A percentile compares a stretch with the other conserved stretches of the same genome.
phyloP scores from a whole-genome alignment of 257 asterid genomes.

The Penstemon barbatus region DNA sequence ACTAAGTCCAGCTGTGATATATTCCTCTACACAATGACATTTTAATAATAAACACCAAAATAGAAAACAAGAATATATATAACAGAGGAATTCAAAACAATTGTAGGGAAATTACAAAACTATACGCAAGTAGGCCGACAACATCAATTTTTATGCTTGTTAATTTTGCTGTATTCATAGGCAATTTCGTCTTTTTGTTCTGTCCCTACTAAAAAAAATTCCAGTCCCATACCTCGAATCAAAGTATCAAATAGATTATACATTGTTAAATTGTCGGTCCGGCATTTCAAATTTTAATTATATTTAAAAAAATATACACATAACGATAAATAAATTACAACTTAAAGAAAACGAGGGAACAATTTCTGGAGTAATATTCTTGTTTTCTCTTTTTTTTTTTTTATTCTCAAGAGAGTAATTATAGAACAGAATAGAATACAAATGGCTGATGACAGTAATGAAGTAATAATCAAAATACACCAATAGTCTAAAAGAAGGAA shows the following conservation, averaged over 20 bases:
- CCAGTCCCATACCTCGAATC: slow-evolving; percentile 11
- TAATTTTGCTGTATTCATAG: slow-evolving; percentile 16
- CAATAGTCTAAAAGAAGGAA: slow-evolving; percentile 24
- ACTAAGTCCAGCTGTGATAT: slow-evolving; percentile 8
- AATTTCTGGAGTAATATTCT: slow-evolving; percentile 25
- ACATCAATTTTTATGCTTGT: slow-evolving; percentile 22
- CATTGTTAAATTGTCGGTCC: slow-evolving; percentile 11
- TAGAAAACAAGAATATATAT: not conserved
- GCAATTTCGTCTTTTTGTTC: slow-evolving; percentile 30
- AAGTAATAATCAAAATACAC: slow-evolving; percentile 37
- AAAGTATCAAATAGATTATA: not conserved
- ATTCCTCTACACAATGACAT: slow-evolving; percentile 17
- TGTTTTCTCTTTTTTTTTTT: slow-evolving; percentile 13
- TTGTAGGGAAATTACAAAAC: slow-evolving; percentile 23
- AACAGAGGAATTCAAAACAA: slow-evolving; percentile 7
- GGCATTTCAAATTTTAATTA: not conserved
- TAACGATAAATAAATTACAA: not conserved
- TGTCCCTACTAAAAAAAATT: slow-evolving; percentile 9
- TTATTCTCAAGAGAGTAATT: slow-evolving; percentile 37
- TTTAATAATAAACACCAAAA: slow-evolving; percentile 3
- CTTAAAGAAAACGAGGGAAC: not conserved
- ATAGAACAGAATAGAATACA: slow-evolving; percentile 40
- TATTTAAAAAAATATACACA: not conserved
- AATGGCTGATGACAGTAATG: slow-evolving; percentile 38
- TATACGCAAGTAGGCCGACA: slow-evolving; percentile 41